Percentiles rank a stretch among this genome's conserved stretches.
These are phyloP conservation scores for Theileria parva DNA, from an alignment of 169 alveolate species.

Conservation along the genomic window DNA sequence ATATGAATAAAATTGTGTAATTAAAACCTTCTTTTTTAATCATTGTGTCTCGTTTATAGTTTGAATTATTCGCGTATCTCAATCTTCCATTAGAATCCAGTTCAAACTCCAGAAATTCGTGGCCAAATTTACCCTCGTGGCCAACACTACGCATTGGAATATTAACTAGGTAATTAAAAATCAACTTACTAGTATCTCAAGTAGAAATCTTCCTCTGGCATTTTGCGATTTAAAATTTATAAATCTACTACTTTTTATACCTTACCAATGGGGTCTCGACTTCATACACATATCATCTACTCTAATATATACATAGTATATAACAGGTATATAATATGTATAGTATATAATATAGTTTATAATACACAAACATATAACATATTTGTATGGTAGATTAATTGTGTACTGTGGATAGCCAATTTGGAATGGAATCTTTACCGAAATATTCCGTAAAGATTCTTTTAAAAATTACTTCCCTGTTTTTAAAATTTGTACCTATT, in stretches of 20 bases:
- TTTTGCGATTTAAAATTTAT: constrained; percentile 13
- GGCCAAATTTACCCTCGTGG: constrained; percentile 90
- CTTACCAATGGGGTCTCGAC: constrained; percentile 25
- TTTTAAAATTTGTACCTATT: neutral
- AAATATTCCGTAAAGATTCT: constrained; percentile 8
- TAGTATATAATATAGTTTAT: neutral
- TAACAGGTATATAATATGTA: no score
- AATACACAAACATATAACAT: no score
- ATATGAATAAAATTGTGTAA: neutral
- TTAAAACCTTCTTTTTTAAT: constrained; percentile 93
- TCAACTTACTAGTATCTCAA: constrained; percentile 65
- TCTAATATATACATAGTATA: neutral
- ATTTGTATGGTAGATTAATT: neutral
- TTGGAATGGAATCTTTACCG: constrained; percentile 21
- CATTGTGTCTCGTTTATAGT: constrained; percentile 90
- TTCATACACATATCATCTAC: neutral
- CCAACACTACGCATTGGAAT: constrained; percentile 69
- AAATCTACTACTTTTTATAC: neutral
- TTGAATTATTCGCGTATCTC: constrained; percentile 95
- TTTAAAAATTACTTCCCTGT: neutral
- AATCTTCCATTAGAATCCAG: constrained; percentile 90
- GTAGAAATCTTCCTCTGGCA: constrained; percentile 57
- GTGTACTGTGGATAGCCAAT: constrained; percentile 6
- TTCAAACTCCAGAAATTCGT: constrained; percentile 97
- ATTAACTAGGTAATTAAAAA: neutral